Conservation (phyloP, 1,284 basidiomycete species). For the Farysia itapuensis region DNA sequence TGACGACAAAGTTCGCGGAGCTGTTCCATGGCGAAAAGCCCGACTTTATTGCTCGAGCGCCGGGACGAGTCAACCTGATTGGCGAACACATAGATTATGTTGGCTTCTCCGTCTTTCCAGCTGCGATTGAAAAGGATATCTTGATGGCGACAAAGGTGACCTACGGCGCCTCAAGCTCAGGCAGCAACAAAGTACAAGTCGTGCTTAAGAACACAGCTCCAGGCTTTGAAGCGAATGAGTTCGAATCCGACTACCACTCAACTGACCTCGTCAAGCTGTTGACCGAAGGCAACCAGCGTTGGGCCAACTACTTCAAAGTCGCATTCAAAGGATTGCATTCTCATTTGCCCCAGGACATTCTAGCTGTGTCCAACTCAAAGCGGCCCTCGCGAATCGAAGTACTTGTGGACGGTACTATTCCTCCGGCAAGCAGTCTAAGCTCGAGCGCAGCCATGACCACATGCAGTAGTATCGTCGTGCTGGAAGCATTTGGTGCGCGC, state of each 20-base stretch:
- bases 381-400: conserved; percentile 43
- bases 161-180: conserved; percentile 1
- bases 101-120: conserved; percentile 55
- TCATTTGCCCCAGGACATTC: conserved; percentile 35
- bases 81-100: conserved; percentile 58
- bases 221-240: conserved; percentile 34
- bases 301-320: conserved; percentile 60
- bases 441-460: conserved; percentile 57
- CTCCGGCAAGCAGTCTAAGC: conserved; percentile 51
- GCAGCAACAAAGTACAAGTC: conserved; percentile 4
- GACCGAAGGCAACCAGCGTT: conserved; percentile 45
- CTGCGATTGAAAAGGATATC: conserved; percentile 58
- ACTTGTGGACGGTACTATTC: conserved; percentile 55
- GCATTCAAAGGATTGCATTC: conserved; percentile 54
- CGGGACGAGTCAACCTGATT: conserved; percentile 57
- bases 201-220: conserved; percentile 47
- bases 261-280: conserved; percentile 30
- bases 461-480: conserved; percentile 48
- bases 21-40: conserved; percentile 22
- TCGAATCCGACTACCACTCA: conserved; percentile 30
- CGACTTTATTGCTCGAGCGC: conserved; percentile 55
- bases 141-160: conserved; percentile 52
- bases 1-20: conserved; percentile 29
- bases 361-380: conserved; percentile 4
- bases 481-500: conserved; percentile 51